Base-by-base conservation (phyloP, 768 basidiomycete genomes). In the Inosperma sp. region DNA sequence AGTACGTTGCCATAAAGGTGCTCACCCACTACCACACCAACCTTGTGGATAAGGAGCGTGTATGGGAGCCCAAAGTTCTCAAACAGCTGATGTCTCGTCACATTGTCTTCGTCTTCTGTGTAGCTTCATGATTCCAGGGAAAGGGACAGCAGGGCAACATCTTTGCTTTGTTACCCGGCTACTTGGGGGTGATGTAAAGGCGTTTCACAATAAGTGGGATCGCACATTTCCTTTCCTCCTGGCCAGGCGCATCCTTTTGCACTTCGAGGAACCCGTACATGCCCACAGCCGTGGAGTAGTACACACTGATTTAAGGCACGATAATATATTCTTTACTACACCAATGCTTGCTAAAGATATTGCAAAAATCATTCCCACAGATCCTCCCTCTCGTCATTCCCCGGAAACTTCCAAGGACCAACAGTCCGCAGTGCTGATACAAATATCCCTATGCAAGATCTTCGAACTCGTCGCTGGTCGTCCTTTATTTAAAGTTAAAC, bases 381-480 rank as follows among this genome's bases (percentile, higher is more conserved):
- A n/a, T n/a, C n/a, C n/a, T n/a, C n/a, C n/a, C n/a, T n/a, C n/a
- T 7, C 36, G 17, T 8, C 36, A 37, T 37, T 8, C 36, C 17
- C 36, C 17, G 36, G 17, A 37, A 21, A 21, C 17, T 21, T 37
- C 36, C 7, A 16, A 37, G 17, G 36, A 37, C 36, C n/a, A n/a
- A n/a, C n/a, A n/a, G n/a, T n/a, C n/a, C n/a, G n/a, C n/a, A n/a
- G n/a, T n/a, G n/a, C n/a, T n/a, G n/a, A n/a, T n/a, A n/a, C n/a
- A n/a, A n/a, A n/a, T n/a, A n/a, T n/a, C n/a, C 17, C 50, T 44
- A n/a, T n/a, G n/a, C n/a, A 41, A 61, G 54, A 47, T 59, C 40
- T 59, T 57, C 49, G 56, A 59, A 52, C 43, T 61, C 33, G 36
- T 57, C 36, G 55, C 54, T 40, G 19, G 48, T 16, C 26, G 36